phyloP scores from a whole-genome alignment of 2,329 filamentous ascomycete genomes.

The Colletotrichum eleusines region DNA sequence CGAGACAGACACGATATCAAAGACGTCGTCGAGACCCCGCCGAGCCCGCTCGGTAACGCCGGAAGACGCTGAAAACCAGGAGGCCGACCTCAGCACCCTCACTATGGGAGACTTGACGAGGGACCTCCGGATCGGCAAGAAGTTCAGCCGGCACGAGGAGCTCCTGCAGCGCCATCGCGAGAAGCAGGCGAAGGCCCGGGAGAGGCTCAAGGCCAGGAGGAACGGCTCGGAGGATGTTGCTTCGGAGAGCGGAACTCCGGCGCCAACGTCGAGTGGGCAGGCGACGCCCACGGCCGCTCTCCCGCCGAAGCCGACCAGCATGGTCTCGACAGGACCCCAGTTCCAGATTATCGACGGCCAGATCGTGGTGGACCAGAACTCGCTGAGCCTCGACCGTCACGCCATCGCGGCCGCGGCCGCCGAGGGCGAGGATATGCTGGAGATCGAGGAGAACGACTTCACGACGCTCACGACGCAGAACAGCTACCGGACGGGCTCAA shows the following conservation, averaged over 20 bases:
- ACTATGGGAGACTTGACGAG: conserved; percentile 81
- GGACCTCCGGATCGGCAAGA: conserved; percentile 78
- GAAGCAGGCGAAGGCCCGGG: conserved; percentile 52
- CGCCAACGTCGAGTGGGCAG: conserved; percentile 5
- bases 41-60: conserved; percentile 66
- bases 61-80: conserved; percentile 70
- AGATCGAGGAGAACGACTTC: conserved; percentile 83
- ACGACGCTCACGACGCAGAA: conserved; percentile 77
- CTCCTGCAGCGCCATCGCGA: conserved; percentile 75
- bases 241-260: conserved; percentile 42
- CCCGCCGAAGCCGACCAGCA: conserved; percentile 43
- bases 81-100: conserved; percentile 74
- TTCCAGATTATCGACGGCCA: conserved; percentile 78
- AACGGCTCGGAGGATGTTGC: conserved; percentile 42
- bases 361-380: conserved; percentile 77
- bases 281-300: conserved; percentile 43
- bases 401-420: conserved; percentile 67
- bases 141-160: conserved; percentile 79
- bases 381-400: conserved; percentile 76
- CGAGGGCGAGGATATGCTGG: conserved; percentile 66
- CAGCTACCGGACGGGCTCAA: conserved; percentile 72
- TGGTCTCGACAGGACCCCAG: conserved; percentile 57
- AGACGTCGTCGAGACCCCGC: conserved; percentile 42
- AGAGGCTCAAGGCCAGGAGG: conserved; percentile 49
- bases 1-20: conserved; percentile 21